Conservation (phyloP, 2,329 filamentous ascomycete species). For the Cladosporium sp. region DNA sequence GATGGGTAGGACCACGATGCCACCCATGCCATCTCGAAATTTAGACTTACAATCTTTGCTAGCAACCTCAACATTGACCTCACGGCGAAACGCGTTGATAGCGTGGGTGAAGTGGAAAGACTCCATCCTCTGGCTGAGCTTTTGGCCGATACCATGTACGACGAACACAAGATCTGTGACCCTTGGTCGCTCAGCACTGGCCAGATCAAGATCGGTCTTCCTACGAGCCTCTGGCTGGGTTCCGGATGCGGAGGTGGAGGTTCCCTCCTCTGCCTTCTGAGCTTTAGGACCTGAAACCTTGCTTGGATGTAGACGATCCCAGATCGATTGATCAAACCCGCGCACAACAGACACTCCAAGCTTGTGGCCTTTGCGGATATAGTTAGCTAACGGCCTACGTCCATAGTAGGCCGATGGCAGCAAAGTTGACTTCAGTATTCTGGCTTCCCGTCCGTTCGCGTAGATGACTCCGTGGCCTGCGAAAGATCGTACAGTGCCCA, state of each 20-base stretch:
- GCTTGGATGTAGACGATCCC: constrained; percentile 67
- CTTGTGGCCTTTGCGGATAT: constrained; percentile 73
- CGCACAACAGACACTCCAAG: constrained; percentile 86
- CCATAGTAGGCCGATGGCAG: constrained; percentile 83
- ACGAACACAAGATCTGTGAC: constrained; percentile 88
- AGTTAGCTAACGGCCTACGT: constrained; percentile 71
- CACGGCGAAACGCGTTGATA: constrained; percentile 83
- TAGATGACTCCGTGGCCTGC: constrained; percentile 81
- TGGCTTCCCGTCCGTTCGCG: constrained; percentile 70
- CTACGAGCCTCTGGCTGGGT: constrained; percentile 36
- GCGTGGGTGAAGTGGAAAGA: constrained; percentile 97
- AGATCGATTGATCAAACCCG: constrained; percentile 75
- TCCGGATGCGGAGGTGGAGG: constrained; percentile 42
- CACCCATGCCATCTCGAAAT: constrained; percentile 74
- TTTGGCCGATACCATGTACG: constrained; percentile 94
- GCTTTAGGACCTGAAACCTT: constrained; percentile 38
- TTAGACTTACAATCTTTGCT: constrained; percentile 70
- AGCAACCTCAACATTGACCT: constrained; percentile 78
- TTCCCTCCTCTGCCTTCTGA: constrained; percentile 41
- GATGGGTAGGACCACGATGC: constrained; percentile 89
- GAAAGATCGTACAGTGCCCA: constrained; percentile 55
- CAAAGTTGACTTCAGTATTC: constrained; percentile 79
- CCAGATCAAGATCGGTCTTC: constrained; percentile 56
- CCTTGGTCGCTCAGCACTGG: constrained; percentile 59
- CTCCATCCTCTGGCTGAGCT: constrained; percentile 83